phyloP scores from a whole-genome alignment of 2,329 filamentous ascomycete species.

The Ascochyta viciae-villosae region DNA sequence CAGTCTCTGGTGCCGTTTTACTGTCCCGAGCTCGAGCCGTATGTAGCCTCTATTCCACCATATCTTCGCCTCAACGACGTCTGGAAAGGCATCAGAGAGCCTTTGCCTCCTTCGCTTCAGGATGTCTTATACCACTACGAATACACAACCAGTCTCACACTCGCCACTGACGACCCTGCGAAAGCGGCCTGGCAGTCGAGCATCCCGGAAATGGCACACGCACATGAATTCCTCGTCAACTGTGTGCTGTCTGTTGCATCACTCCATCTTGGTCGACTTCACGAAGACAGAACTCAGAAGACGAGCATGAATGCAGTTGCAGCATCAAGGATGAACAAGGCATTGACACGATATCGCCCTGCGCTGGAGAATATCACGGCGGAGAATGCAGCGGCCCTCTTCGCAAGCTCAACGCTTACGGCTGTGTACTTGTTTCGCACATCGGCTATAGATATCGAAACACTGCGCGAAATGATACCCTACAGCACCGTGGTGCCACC shows the following conservation, averaged over 20 bases:
- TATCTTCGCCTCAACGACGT: slow-evolving; percentile 35
- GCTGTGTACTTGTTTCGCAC: slow-evolving; percentile 46
- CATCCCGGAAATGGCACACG: slow-evolving; percentile 50
- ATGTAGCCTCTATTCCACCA: slow-evolving; percentile 25
- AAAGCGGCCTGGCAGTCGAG: slow-evolving; percentile 42
- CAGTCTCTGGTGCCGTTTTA: background rate
- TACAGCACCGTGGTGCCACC: slow-evolving; percentile 25
- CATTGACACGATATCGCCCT: slow-evolving; percentile 36
- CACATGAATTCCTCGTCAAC: slow-evolving; percentile 54
- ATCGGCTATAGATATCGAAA: slow-evolving; percentile 40
- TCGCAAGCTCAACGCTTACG: slow-evolving; percentile 42
- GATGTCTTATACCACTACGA: slow-evolving; percentile 45
- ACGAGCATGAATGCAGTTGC: slow-evolving; percentile 37
- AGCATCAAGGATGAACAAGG: slow-evolving; percentile 45
- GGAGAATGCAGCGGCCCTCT: slow-evolving; percentile 53
- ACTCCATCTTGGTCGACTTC: slow-evolving; percentile 53
- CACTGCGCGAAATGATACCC: slow-evolving; percentile 34
- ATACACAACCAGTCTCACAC: slow-evolving; percentile 41
- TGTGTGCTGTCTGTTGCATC: slow-evolving; percentile 56
- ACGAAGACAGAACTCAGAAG: slow-evolving; percentile 33
- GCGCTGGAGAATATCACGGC: slow-evolving; percentile 47
- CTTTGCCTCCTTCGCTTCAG: slow-evolving; percentile 32
- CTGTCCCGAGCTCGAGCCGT: slow-evolving; percentile 12
- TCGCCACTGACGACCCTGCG: slow-evolving; percentile 38
- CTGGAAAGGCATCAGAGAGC: slow-evolving; percentile 38